These are phyloP conservation scores for Tinospora cordifolia DNA, from an alignment of 164 flowering plant genomes.

Conservation along the genomic window DNA sequence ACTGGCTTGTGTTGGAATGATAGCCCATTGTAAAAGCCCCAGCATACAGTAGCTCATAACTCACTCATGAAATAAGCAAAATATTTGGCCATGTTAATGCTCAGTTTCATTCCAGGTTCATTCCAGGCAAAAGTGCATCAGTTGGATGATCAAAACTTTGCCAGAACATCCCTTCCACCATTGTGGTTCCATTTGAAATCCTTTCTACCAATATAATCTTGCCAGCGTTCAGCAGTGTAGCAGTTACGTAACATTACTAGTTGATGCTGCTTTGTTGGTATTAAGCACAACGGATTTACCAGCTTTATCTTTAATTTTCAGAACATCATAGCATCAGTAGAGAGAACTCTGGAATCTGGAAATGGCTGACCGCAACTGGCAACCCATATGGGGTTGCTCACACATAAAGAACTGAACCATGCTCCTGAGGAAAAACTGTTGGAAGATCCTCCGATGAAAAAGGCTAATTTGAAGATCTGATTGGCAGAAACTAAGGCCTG, in stretches of 20 bases:
- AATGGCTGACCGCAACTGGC: background rate
- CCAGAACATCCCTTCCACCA: background rate
- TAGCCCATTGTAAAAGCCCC: background rate
- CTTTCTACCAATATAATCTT: background rate
- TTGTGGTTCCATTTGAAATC: background rate
- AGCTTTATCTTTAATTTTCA: background rate
- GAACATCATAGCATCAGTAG: background rate
- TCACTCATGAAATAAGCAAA: background rate
- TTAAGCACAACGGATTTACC: background rate
- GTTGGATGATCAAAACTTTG: conserved; percentile 1
- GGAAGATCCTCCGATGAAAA: background rate
- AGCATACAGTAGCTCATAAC: background rate
- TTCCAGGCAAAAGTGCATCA: background rate
- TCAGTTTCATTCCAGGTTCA: conserved; percentile 3
- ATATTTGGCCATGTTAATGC: background rate
- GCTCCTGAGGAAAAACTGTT: background rate
- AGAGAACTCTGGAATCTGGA: background rate
- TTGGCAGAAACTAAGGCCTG: background rate
- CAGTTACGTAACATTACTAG: background rate
- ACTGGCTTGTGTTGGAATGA: background rate
- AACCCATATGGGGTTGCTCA: background rate
- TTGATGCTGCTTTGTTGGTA: background rate
- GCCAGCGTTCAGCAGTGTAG: background rate
- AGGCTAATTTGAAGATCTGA: background rate
- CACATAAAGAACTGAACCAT: background rate